Evolutionary conservation across 148 eudicot genomes (phyloP).

Genomic region (Camellia granthamiana): DNA sequence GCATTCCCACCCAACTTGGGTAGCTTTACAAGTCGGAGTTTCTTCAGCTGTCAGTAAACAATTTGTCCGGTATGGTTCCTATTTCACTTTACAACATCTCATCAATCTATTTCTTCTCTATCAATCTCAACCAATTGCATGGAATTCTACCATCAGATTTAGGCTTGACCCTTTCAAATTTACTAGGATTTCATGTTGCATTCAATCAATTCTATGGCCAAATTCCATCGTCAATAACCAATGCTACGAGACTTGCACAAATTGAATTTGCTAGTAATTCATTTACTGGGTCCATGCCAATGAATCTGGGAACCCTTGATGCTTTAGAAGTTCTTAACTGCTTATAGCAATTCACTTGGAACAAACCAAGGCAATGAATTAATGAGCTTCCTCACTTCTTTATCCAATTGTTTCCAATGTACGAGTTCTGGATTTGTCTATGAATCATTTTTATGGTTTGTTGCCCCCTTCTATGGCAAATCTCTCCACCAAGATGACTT

Average conservation of each 20-base stretch:
- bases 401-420: slow-evolving; percentile 16
- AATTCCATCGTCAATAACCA: slow-evolving; percentile 9
- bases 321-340: neutral
- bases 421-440: neutral
- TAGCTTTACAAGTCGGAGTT: neutral
- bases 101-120: neutral
- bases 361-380: neutral
- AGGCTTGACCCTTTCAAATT: slow-evolving; percentile 4
- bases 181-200: neutral
- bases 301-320: neutral
- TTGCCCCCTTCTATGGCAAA: slow-evolving; percentile 14
- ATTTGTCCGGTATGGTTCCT: slow-evolving; percentile 4
- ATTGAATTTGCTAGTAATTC: neutral
- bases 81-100: slow-evolving; percentile 5
- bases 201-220: neutral
- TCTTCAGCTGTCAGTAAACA: neutral
- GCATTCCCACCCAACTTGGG: slow-evolving; percentile 4
- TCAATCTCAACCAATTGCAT: neutral
- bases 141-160: slow-evolving; percentile 17
- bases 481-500: neutral
- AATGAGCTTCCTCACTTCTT: neutral
- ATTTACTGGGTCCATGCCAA: neutral
- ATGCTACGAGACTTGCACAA: neutral
- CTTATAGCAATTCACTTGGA: neutral
- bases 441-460: neutral